Conservation (phyloP, 495 filamentous ascomycete species). For the Tuber borchii region DNA sequence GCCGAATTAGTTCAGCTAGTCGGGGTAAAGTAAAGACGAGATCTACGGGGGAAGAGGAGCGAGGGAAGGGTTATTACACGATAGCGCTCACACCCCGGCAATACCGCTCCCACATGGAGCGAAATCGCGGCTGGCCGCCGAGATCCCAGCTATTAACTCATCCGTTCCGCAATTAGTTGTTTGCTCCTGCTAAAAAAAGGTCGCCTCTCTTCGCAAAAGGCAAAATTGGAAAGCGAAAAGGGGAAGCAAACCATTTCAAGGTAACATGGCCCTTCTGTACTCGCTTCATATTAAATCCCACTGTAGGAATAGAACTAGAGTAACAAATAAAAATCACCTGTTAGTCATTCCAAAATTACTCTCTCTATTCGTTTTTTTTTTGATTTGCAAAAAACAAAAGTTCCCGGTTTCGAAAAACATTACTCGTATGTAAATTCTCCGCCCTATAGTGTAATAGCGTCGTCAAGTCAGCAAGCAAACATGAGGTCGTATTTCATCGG, state of each 20-base stretch:
- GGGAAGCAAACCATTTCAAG: constrained; percentile 69
- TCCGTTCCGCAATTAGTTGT: neutral
- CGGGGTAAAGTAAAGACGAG: neutral
- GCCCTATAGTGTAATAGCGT: constrained; percentile 54
- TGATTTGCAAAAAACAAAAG: constrained; percentile 18
- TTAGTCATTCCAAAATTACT: constrained; percentile 32
- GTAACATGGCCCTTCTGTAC: constrained; percentile 98
- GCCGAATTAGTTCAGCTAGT: constrained; percentile 18
- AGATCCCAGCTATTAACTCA: constrained; percentile 70
- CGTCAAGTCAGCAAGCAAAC: constrained; percentile 41
- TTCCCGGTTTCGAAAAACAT: constrained; percentile 6
- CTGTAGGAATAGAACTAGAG: constrained; percentile 89
- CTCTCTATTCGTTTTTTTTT: constrained; percentile 26
- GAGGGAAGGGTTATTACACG: constrained; percentile 54
- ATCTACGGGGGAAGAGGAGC: neutral
- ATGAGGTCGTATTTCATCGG: constrained; percentile 4
- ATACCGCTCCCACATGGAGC: constrained; percentile 98
- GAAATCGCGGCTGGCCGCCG: constrained; percentile 92
- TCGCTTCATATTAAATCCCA: constrained; percentile 98
- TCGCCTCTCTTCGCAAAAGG: constrained; percentile 25
- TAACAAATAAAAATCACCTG: neutral
- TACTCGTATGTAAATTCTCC: constrained; percentile 99
- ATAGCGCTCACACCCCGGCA: constrained; percentile 97
- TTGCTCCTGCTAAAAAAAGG: neutral
- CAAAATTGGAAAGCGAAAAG: constrained; percentile 27